Conservation (phyloP, 257 asterid genomes). For the Solanum piurae region DNA sequence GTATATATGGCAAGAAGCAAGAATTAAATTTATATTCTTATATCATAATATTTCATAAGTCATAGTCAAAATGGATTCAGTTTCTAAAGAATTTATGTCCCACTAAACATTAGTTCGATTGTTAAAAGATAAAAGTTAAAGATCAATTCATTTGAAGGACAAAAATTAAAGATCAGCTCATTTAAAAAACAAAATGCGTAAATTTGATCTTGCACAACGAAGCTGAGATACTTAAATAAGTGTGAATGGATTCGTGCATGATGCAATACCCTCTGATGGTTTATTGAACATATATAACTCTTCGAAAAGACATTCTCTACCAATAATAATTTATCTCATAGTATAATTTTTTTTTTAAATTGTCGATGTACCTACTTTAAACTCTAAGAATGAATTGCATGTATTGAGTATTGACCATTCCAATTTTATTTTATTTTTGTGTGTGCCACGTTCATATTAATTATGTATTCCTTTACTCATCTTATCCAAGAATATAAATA, state of each 20-base stretch:
- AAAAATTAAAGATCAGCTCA: not conserved
- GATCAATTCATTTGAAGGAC: not conserved
- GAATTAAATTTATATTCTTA: not conserved
- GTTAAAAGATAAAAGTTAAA: not conserved
- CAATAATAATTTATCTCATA: too few species aligned
- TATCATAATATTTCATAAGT: not conserved
- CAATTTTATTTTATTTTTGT: too few species aligned
- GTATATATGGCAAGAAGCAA: too few species aligned
- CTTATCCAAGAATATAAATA: not conserved
- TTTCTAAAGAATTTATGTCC: not conserved
- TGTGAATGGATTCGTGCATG: not conserved
- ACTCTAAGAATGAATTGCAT: too few species aligned
- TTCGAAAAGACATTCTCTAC: not conserved
- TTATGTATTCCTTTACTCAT: not conserved
- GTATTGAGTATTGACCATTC: too few species aligned
- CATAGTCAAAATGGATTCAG: accelerated
- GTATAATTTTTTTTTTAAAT: too few species aligned
- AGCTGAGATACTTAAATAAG: not conserved
- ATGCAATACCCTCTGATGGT: not conserved
- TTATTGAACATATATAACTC: not conserved
- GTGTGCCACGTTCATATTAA: not conserved
- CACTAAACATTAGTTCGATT: not conserved
- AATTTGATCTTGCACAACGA: not conserved
- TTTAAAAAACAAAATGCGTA: too few species aligned
- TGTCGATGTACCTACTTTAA: too few species aligned